Percentiles rank a stretch among this genome's conserved stretches.
phyloP scores from a whole-genome alignment of 2,329 filamentous ascomycete species.

The Lecanosticta acicola region DNA sequence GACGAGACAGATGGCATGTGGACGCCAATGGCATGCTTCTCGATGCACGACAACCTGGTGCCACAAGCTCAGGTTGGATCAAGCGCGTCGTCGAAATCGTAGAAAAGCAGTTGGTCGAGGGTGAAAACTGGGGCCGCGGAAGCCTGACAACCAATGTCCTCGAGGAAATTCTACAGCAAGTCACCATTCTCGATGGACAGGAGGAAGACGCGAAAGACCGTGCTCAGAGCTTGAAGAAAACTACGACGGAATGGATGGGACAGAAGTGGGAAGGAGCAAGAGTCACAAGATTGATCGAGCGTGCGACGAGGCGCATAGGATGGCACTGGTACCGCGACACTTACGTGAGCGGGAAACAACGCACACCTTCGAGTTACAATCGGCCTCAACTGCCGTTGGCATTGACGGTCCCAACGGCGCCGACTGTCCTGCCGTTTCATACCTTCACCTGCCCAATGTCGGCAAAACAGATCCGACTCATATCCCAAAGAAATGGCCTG shows the following conservation, averaged over 20 bases:
- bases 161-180: conserved; percentile 41
- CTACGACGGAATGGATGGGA: conserved; percentile 56
- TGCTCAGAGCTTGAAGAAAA: conserved; percentile 34
- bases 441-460: conserved; percentile 94
- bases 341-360: conserved; percentile 57
- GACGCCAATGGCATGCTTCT: conserved; percentile 75
- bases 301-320: conserved; percentile 68
- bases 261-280: conserved; percentile 84
- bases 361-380: conserved; percentile 56
- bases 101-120: conserved; percentile 77
- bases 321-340: conserved; percentile 86
- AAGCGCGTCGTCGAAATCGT: conserved; percentile 89
- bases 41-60: conserved; percentile 59
- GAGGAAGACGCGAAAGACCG: conserved; percentile 32
- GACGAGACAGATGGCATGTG: conserved; percentile 88
- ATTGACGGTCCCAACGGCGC: conserved; percentile 76
- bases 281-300: conserved; percentile 75
- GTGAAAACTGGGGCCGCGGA: conserved; percentile 77
- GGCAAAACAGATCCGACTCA: conserved; percentile 83
- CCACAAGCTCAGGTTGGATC: conserved; percentile 70
- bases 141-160: conserved; percentile 48
- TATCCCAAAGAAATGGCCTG: conserved; percentile 89
- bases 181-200: conserved; percentile 36
- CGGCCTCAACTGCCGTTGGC: conserved; percentile 67
- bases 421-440: conserved; percentile 93